Conservation (phyloP, 768 basidiomycete species). For the Pisolithus orientalis region DNA sequence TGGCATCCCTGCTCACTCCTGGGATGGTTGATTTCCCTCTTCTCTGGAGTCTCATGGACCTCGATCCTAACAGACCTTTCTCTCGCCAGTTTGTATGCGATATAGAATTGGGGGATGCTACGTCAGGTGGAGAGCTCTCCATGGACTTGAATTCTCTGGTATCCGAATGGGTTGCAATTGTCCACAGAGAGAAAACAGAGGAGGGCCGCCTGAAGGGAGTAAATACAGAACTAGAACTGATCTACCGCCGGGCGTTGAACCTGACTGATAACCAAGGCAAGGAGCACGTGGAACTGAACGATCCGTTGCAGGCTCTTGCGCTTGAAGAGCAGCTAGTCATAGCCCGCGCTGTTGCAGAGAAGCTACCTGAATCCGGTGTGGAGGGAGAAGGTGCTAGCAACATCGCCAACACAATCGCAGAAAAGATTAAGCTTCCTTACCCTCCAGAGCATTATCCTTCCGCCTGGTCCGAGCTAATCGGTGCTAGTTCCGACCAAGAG, state of each 20-base stretch:
- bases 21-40: conserved; percentile 41
- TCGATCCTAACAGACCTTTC: conserved; percentile 40
- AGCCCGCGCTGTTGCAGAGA: conserved; percentile 41
- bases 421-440: conserved; percentile 4
- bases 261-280: not conserved
- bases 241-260: conserved; percentile 30
- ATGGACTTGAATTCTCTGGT: conserved; percentile 28
- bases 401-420: conserved; percentile 4
- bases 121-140: conserved; percentile 5
- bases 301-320: conserved; percentile 11
- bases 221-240: conserved; percentile 32
- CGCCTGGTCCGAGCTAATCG: conserved; percentile 7
- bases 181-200: conserved; percentile 9
- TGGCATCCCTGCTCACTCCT: conserved; percentile 44
- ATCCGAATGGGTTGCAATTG: conserved; percentile 25
- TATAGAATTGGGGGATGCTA: conserved; percentile 16
- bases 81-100: conserved; percentile 43
- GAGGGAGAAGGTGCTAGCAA: not conserved
- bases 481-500: conserved; percentile 1
- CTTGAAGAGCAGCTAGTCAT: conserved; percentile 37
- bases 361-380: conserved; percentile 26
- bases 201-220: conserved; percentile 24
- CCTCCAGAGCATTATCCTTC: conserved; percentile 2
- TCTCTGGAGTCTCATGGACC: conserved; percentile 44
- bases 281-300: conserved; percentile 3